Percentiles rank a stretch among this genome's conserved stretches.
These are phyloP conservation scores for Globisporangium apiculatum DNA, from an alignment of 352 stramenopile species.

Conservation along the genomic window DNA sequence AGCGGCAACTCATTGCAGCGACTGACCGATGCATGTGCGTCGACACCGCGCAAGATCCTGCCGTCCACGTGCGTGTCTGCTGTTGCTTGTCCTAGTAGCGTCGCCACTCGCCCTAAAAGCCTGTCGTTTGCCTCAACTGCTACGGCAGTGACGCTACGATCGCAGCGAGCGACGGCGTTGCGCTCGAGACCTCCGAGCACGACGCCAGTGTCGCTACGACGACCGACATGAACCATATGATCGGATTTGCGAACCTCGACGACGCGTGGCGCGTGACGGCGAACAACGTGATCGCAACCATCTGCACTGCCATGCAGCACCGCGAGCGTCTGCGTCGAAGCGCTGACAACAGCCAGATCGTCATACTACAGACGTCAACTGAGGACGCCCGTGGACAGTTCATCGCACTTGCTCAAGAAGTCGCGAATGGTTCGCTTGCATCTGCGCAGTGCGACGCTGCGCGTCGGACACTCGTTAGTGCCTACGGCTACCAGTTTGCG, in stretches of 20 bases:
- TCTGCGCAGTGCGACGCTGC: constrained; percentile 16
- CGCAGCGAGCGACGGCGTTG: neutral
- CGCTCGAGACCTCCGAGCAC: neutral
- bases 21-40: no score
- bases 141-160: neutral
- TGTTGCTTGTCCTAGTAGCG: neutral
- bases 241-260: constrained; percentile 15
- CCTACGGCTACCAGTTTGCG: constrained; percentile 47
- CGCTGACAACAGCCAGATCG: no score
- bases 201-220: neutral
- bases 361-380: no score
- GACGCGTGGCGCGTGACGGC: constrained; percentile 47
- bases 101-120: no score
- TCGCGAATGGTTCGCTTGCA: constrained; percentile 16
- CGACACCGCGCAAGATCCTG: constrained; percentile 27
- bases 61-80: constrained; percentile 20
- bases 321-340: neutral
- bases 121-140: neutral
- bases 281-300: constrained; percentile 38
- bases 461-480: constrained; percentile 25
- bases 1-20: neutral
- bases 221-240: no score
- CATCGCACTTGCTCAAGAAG: constrained; percentile 18
- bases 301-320: constrained; percentile 12
- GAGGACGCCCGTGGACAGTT: no score